Evolutionary conservation across 208 protist species (phyloP), one percentile per base, ranked within the genome.

Genomic region (Leishmania tarentolae): DNA sequence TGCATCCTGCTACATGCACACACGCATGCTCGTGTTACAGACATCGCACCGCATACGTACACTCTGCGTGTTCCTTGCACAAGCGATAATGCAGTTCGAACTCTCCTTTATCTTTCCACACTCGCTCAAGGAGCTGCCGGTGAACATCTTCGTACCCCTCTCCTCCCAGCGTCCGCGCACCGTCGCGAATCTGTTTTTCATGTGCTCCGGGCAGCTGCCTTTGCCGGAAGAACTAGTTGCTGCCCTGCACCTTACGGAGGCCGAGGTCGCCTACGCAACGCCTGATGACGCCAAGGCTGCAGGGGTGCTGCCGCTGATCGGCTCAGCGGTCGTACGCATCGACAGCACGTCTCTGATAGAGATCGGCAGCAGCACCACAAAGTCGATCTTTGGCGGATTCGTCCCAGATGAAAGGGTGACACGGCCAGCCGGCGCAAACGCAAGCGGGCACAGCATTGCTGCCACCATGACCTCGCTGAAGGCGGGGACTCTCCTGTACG

Each of bases 301-400:
- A 8, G 90, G 88, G 2, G 74, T 95, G 44, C 63, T 83, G 19
- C 87, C 93, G 8, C 91, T 96, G 68, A 85, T 83, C 21, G 88
- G 93, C 44, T 91, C 88, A 40, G 79, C 91, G 3, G 87, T 95
- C 11, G 84, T 93, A 52, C 90, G 90, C 57, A 88, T 95, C 61
- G 93, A 97, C 59, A 89, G 88, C 83, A 40, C 77, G 40, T 82
- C 86, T 35, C 52, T 95, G 76, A 78, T 95, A 47, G 93, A 97
- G 76, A 88, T 97, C 63, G 93, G 93, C 40, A 92, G 88, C 81
- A 97, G 93, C 90, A 93, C 90, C n/a, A 93, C 90, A 19, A 91
- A 90, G 74, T 91, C 85, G 21, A 94, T 97, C 68, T 97, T 94
- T 87, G 93, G 93, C 21, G 88, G 90, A 53, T 97, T 94, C 73